Conservation (phyloP, 2,329 filamentous ascomycete species). For the Aureobasidium subglaciale region DNA sequence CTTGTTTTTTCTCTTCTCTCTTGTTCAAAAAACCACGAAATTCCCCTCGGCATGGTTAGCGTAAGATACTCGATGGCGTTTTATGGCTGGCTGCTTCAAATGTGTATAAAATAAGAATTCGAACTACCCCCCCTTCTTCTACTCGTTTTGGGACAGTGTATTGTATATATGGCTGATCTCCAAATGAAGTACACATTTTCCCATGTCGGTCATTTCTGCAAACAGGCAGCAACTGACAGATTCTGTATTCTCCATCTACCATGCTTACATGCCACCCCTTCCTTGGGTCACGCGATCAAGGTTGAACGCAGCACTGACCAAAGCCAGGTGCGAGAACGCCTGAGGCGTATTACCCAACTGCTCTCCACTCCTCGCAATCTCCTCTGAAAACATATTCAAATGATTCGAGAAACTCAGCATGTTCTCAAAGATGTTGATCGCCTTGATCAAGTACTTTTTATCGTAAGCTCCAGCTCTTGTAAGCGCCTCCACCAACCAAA, state of each 20-base stretch:
- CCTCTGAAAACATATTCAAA: conserved; percentile 70
- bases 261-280: conserved; percentile 11
- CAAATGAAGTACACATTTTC: too few species aligned
- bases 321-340: conserved; percentile 68
- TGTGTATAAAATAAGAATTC: conserved; percentile 11
- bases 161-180: too few species aligned
- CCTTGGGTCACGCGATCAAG: conserved; percentile 44
- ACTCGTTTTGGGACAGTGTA: neutral
- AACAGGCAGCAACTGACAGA: too few species aligned
- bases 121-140: neutral
- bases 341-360: conserved; percentile 75
- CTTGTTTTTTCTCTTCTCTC: neutral
- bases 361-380: conserved; percentile 67
- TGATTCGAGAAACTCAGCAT: conserved; percentile 72
- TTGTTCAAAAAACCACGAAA: conserved; percentile 5
- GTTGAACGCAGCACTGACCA: conserved; percentile 73
- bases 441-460: conserved; percentile 51
- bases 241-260: too few species aligned
- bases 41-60: conserved; percentile 9
- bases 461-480: conserved; percentile 55
- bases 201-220: too few species aligned
- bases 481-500: conserved; percentile 74
- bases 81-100: conserved; percentile 10
- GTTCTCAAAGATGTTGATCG: conserved; percentile 68
- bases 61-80: conserved; percentile 12